Evolutionary conservation across 2,329 filamentous ascomycete species (phyloP).

Genomic region (Teratosphaeria pseudoeucalypti): DNA sequence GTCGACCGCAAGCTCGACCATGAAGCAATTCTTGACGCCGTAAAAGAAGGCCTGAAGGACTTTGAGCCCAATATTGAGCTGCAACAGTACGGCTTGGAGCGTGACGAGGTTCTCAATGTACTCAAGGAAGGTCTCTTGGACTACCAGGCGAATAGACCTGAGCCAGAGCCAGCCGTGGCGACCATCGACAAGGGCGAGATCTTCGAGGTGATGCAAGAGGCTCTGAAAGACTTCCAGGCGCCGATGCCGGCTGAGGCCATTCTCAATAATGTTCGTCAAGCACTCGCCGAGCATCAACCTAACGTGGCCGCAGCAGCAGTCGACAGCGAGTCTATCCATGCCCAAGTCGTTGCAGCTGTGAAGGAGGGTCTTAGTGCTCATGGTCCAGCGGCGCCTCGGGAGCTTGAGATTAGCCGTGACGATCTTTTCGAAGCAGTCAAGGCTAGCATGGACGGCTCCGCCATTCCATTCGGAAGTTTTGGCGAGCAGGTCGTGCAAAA

Average conservation of each 20-base stretch:
- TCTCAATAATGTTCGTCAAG: slow-evolving; percentile 72
- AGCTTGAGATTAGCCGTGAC: slow-evolving; percentile 39
- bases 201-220: slow-evolving; percentile 74
- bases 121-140: slow-evolving; percentile 76
- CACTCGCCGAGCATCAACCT: slow-evolving; percentile 68
- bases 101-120: slow-evolving; percentile 80
- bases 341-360: slow-evolving; percentile 48
- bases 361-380: slow-evolving; percentile 46
- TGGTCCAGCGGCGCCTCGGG: slow-evolving; percentile 28
- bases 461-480: slow-evolving; percentile 41
- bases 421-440: slow-evolving; percentile 50
- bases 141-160: slow-evolving; percentile 47
- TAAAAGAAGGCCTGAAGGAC: slow-evolving; percentile 83
- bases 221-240: slow-evolving; percentile 68
- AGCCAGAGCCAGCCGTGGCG: slow-evolving; percentile 31
- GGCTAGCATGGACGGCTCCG: slow-evolving; percentile 44
- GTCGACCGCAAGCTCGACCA: slow-evolving; percentile 30
- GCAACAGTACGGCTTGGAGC: slow-evolving; percentile 79
- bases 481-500: slow-evolving; percentile 51
- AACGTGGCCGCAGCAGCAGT: slow-evolving; percentile 30
- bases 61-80: slow-evolving; percentile 91
- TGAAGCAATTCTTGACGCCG: slow-evolving; percentile 77
- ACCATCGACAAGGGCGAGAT: slow-evolving; percentile 74
- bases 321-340: slow-evolving; percentile 40
- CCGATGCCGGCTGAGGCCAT: slow-evolving; percentile 65